phyloP scores from a whole-genome alignment of 495 filamentous ascomycete species.

The Extremus antarcticus region DNA sequence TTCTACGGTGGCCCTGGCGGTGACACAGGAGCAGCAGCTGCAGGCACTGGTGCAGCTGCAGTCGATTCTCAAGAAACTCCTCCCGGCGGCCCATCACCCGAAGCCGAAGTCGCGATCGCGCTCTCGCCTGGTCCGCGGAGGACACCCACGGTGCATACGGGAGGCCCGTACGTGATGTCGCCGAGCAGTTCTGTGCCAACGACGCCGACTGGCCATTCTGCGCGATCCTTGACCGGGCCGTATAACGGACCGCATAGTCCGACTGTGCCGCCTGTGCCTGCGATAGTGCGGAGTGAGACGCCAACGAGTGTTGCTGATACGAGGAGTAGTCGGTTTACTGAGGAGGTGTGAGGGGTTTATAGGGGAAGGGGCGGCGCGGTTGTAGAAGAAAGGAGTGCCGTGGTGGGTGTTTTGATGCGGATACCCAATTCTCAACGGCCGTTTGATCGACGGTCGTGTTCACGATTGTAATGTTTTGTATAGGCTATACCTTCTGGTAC shows the following conservation, averaged over 20 bases:
- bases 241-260: background rate
- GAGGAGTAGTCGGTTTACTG: conserved; percentile 13
- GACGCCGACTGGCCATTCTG: background rate
- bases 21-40: background rate
- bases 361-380: conserved; percentile 10
- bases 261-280: background rate
- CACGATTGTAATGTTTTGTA: background rate
- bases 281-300: conserved; percentile 10
- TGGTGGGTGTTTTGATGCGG: background rate
- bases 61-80: background rate
- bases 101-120: conserved; percentile 3
- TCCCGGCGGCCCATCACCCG: background rate
- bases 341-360: conserved; percentile 17
- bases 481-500: background rate
- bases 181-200: background rate
- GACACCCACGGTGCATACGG: conserved; percentile 16
- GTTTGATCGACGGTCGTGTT: background rate
- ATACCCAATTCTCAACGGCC: background rate
- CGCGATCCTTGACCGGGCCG: background rate
- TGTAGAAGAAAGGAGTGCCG: conserved; percentile 9
- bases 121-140: conserved; percentile 20
- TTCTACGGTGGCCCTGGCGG: conserved; percentile 17
- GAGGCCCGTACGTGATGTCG: conserved; percentile 13
- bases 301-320: background rate
- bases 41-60: background rate